Evolutionary conservation across 352 stramenopile genomes (phyloP), one percentile per base, ranked within the genome.

Genomic region (Phytophthora fragariae): DNA sequence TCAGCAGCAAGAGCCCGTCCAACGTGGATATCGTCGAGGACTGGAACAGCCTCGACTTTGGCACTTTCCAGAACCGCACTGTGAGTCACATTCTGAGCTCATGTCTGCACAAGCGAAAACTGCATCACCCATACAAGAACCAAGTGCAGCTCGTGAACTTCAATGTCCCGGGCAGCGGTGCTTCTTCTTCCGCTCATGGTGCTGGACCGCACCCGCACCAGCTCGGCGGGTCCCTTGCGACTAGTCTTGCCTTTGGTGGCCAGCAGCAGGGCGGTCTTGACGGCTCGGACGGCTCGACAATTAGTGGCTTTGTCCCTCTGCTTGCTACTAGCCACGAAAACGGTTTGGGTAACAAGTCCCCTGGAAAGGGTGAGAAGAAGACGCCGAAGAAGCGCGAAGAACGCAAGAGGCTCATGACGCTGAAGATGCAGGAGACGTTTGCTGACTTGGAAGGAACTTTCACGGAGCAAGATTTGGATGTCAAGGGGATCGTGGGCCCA

Each of bases 51-150:
- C 57, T 94, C 27, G 87, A 94, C 57, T 94, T 94, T 64, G 85
- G 87, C 7, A 94, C 85, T 11, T 94, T 92, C 60, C 87, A 94
- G 75, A 94, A 94, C 64, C 88, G 88, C 49, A 93, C 86, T 11
- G 88, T 95, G 53, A 95, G 87, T 70, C 88, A 93, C 62, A 95
- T 95, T 62, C 62, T 95, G 44, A 93, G 86, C 64, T 93, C 88
- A 5, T 95, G 88, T 61, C 67, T 93, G 63, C 85, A 95, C 77
- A 93, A 93, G 77, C 80, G 88, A 55, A 95, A 95, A 70, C 64
- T 95, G 15, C 83, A 93, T 53, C 84, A 93, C 63, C 88, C 88
- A 11, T 95, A 95, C 82, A 95, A 95, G 77, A 89, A 95, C 57
- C 86, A 91, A 46, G 84, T 95, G 33, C 90, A 92, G 60, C 75